Percentiles rank a stretch among this genome's conserved stretches.
Conservation (phyloP, 164 flowering plant genomes). For the Paratinospora sagittata region DNA sequence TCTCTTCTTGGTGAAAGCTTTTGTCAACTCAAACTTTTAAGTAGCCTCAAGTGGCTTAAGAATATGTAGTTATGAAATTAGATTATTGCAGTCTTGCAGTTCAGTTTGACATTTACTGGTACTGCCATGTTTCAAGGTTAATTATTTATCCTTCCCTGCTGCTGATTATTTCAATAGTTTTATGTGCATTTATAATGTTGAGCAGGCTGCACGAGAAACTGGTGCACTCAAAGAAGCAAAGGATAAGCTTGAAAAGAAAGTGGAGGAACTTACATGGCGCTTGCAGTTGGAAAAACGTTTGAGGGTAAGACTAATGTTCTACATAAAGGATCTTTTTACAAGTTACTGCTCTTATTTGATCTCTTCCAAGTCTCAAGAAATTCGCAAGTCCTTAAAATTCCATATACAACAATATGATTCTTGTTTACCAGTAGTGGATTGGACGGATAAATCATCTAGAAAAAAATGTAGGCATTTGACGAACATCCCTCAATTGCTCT, state of each 20-base stretch:
- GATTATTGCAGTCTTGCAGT: not conserved
- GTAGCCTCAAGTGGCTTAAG: not conserved
- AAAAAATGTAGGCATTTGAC: not conserved
- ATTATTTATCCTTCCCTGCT: not conserved
- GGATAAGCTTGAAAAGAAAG: slow-evolving; percentile 79
- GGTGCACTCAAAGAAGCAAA: slow-evolving; percentile 96
- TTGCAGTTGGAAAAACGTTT: slow-evolving; percentile 79
- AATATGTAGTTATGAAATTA: not conserved
- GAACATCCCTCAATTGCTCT: not conserved
- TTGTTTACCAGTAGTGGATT: not conserved
- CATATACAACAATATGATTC: not conserved
- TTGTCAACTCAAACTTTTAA: not conserved
- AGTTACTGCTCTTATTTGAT: too few relatives aligned
- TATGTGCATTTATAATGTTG: slow-evolving; percentile 8
- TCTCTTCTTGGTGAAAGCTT: not conserved
- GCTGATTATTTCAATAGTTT: slow-evolving; percentile 1
- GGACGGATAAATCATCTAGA: not conserved
- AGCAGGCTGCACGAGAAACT: slow-evolving; percentile 86
- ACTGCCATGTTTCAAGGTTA: not conserved
- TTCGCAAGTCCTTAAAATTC: not conserved
- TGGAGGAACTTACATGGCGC: slow-evolving; percentile 95
- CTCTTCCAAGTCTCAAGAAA: too few relatives aligned
- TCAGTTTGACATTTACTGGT: not conserved
- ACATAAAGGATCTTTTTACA: too few relatives aligned
- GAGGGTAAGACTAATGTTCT: slow-evolving; percentile 43